A percentile compares a stretch with the other conserved stretches of the same genome.
Conservation (phyloP, 2,329 filamentous ascomycete genomes). For the Paramyrothecium roridum region DNA sequence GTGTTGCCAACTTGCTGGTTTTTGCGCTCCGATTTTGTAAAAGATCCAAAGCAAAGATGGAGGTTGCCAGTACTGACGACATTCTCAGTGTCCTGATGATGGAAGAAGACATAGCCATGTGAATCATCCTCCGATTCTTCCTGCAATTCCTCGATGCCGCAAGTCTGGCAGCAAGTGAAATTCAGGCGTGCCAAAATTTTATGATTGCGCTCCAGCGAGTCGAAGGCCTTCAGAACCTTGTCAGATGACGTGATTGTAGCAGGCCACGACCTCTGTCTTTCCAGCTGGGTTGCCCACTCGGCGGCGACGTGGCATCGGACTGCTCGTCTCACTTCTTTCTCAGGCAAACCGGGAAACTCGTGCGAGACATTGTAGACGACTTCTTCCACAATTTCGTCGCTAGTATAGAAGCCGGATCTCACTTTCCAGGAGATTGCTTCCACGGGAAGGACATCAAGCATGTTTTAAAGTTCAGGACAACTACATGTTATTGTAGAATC, state of each 20-base stretch:
- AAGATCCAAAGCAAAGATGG: background rate
- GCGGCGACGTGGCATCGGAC: too few relatives aligned
- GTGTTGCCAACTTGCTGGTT: background rate
- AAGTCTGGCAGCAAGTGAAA: background rate
- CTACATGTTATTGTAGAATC: too few relatives aligned
- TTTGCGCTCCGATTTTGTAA: background rate
- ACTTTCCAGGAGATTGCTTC: too few relatives aligned
- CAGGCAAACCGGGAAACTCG: too few relatives aligned
- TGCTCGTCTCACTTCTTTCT: too few relatives aligned
- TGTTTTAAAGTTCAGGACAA: too few relatives aligned
- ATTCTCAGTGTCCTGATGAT: background rate
- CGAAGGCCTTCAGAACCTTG: background rate
- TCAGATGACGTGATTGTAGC: background rate
- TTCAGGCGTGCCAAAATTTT: background rate
- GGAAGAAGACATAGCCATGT: background rate
- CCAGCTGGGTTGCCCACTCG: background rate
- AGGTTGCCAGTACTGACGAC: background rate
- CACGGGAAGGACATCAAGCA: too few relatives aligned
- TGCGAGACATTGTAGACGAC: too few relatives aligned
- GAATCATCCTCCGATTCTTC: background rate
- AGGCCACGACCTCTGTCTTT: background rate
- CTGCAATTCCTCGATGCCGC: background rate
- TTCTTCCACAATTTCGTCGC: too few relatives aligned
- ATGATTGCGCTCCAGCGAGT: background rate
- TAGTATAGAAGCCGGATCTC: too few relatives aligned